Evolutionary conservation across 179 eudicot genomes (phyloP), one percentile per base, ranked within the genome.

Genomic region (Silene coronaria): DNA sequence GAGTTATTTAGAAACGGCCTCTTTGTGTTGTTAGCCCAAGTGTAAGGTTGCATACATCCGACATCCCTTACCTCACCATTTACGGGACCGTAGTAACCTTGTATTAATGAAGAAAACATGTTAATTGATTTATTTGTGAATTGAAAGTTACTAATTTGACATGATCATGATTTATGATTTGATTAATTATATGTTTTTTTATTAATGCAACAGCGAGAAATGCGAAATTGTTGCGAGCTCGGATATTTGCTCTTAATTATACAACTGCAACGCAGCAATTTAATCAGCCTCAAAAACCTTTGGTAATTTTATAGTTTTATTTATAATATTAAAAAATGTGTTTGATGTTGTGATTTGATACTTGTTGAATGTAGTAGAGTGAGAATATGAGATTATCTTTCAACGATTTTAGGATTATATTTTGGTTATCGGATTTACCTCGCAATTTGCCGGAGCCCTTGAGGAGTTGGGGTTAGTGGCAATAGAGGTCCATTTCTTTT

Each of bases 211-310:
- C 53, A 85, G 88, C 71, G 69, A 79, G 71, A 72, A 77, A 72
- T 61, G 72, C 71, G 21, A 81, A 69, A 9, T 74, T 79, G 72
- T 51, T 85, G 75, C 84, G 80, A 32, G 61, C 74, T 71, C 84
- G 74, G 72, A 57, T 83, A 8, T 68, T 51, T 48, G 84, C 80
- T 42, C 74, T 77, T 48, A 83, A 73, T 46, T 81, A 78, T 77
- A 71, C 88, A n/a, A 83, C 88, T 60, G 84, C 86, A 1, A 51
- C 77, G 72, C 78, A 78, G 36, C 80, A 71, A 2, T 72, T 84
- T 71, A 74, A 75, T 77, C 81, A 77, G 32, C 70, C 76, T 38
- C 75, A 76, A 42, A 80, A 76, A 12, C 45, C 83, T 57, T 48
- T 57, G 83, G 86, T 83, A 76, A 74, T 14, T 38, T 16, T 55